These are phyloP conservation scores for Colletotrichum tanaceti DNA, from an alignment of 2,329 filamentous ascomycete genomes.

Conservation along the genomic window DNA sequence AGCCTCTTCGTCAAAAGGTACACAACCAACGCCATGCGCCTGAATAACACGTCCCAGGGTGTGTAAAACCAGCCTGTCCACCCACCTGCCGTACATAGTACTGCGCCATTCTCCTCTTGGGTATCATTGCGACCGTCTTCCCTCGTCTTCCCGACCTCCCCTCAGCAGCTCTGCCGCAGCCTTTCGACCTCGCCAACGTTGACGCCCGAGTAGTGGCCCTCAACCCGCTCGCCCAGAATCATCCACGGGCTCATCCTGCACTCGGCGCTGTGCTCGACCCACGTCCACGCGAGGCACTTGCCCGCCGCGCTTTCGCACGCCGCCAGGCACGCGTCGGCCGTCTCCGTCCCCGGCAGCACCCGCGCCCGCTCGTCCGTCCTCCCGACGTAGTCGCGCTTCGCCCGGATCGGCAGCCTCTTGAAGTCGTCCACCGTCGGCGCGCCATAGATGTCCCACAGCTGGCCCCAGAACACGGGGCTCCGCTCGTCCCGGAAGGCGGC, in stretches of 20 bases:
- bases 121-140: constrained; percentile 20
- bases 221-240: constrained; percentile 55
- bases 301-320: constrained; percentile 55
- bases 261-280: constrained; percentile 52
- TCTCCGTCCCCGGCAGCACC: constrained; percentile 51
- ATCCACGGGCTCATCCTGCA: constrained; percentile 64
- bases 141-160: too few species aligned
- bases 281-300: constrained; percentile 65
- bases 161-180: constrained; percentile 40
- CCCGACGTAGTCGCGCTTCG: constrained; percentile 63
- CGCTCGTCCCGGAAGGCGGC: constrained; percentile 52
- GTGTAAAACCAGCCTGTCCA: background rate
- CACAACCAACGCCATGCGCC: background rate
- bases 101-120: background rate
- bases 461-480: constrained; percentile 60
- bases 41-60: background rate
- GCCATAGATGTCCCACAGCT: constrained; percentile 63
- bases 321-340: constrained; percentile 56
- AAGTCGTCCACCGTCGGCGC: constrained; percentile 54
- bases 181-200: constrained; percentile 45
- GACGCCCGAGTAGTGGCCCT: constrained; percentile 53
- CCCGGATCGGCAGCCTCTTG: constrained; percentile 50
- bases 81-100: too few species aligned
- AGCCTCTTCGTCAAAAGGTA: background rate
- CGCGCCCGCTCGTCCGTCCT: constrained; percentile 57